These are phyloP conservation scores for Colletotrichum australisinense DNA, from an alignment of 2,329 filamentous ascomycete genomes.

Conservation along the genomic window DNA sequence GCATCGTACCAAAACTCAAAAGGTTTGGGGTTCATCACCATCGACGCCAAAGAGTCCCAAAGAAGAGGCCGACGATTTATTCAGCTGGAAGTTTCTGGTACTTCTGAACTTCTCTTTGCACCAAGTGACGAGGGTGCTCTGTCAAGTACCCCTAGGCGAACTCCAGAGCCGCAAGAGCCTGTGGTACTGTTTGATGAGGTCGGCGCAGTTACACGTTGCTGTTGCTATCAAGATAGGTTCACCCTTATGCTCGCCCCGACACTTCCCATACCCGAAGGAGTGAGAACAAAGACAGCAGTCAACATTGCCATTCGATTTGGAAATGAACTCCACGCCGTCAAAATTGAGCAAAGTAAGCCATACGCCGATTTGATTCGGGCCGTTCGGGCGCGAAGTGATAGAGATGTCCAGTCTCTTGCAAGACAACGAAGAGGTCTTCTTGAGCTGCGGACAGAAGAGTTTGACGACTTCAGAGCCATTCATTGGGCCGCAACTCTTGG, in stretches of 20 bases:
- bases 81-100: not conserved
- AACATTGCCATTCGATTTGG: not conserved
- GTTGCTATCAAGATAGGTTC: not conserved
- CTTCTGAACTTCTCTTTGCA: not conserved
- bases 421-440: not conserved
- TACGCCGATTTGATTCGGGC: conserved; percentile 3
- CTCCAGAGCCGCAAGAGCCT: not conserved
- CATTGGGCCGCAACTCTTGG: conserved; percentile 18
- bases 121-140: not conserved
- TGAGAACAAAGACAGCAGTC: not conserved
- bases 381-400: not conserved
- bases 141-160: not conserved
- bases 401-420: not conserved
- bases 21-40: not conserved
- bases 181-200: not conserved
- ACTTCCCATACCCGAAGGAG: not conserved
- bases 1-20: not conserved
- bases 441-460: not conserved
- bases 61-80: conserved; percentile 11
- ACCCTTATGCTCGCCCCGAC: not conserved
- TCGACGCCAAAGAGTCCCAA: not conserved
- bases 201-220: not conserved
- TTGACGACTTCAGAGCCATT: conserved; percentile 12
- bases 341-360: not conserved
- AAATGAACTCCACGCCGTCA: not conserved